Evolutionary conservation across 2,329 filamentous ascomycete genomes (phyloP).

Genomic region (Rutstroemia sp.): DNA sequence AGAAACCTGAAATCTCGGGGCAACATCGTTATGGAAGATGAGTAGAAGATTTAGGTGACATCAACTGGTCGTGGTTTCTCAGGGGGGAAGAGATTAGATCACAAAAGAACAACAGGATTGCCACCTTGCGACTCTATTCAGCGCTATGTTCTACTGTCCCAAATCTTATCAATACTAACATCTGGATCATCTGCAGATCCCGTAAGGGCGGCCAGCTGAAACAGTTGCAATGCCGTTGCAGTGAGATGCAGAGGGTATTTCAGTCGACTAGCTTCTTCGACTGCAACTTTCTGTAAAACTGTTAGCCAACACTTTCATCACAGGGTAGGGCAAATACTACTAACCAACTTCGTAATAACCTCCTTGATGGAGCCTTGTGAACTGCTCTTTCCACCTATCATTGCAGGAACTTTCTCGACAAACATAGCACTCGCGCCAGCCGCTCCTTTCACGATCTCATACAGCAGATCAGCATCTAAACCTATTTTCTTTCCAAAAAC

Average conservation of each 20-base stretch:
- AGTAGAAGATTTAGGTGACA: no score
- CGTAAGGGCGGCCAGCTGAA: conserved; percentile 29
- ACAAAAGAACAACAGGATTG: no score
- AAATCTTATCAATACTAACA: conserved; percentile 32
- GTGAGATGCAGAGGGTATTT: conserved; percentile 33
- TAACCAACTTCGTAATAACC: conserved; percentile 30
- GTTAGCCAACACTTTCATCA: conserved; percentile 12
- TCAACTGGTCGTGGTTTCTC: no score
- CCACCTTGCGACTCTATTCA: no score
- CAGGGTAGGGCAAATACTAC: not conserved
- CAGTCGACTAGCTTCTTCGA: conserved; percentile 24
- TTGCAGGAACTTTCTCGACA: conserved; percentile 31
- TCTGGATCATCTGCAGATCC: conserved; percentile 32
- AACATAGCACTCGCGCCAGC: conserved; percentile 34
- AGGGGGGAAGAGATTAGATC: no score
- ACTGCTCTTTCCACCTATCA: conserved; percentile 31
- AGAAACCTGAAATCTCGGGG: no score
- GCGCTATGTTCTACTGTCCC: conserved; percentile 27
- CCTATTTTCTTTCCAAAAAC: conserved; percentile 46
- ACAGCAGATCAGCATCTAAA: conserved; percentile 41
- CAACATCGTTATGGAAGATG: no score
- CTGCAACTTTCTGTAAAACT: conserved; percentile 29
- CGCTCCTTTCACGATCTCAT: conserved; percentile 38
- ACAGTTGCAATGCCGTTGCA: conserved; percentile 30
- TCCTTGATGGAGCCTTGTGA: conserved; percentile 31